Evolutionary conservation across 176 grass and related monocot genomes (phyloP).

Genomic region (Rhynchospora breviuscula): DNA sequence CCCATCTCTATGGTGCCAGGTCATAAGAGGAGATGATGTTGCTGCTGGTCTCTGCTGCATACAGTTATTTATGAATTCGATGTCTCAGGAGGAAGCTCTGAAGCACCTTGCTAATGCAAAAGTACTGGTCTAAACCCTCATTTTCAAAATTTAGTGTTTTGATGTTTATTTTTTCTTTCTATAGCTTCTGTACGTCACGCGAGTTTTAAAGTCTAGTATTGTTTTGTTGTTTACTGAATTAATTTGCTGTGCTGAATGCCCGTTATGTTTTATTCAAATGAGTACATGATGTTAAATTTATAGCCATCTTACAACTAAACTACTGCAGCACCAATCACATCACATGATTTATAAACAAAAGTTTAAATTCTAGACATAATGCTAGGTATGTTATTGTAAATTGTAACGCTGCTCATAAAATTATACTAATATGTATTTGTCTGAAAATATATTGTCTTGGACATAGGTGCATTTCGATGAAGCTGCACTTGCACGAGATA

Average conservation of each 20-base stretch:
- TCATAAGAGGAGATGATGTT: constrained; percentile 87
- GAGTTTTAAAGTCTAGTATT: background rate
- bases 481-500: constrained; percentile 73
- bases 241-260: constrained; percentile 4
- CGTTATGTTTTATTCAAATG: background rate
- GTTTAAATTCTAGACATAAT: background rate
- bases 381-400: background rate
- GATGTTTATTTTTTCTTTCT: background rate
- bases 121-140: constrained; percentile 29
- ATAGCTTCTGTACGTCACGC: background rate
- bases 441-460: constrained; percentile 26
- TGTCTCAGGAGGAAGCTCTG: constrained; percentile 88
- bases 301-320: background rate
- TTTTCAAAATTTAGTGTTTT: background rate
- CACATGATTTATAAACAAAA: background rate
- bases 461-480: constrained; percentile 92
- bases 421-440: background rate
- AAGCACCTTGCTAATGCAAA: constrained; percentile 86
- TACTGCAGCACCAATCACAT: background rate
- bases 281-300: background rate
- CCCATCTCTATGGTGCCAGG: constrained; percentile 33
- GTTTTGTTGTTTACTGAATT: background rate
- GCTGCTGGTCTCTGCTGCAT: constrained; percentile 94
- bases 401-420: background rate
- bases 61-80: constrained; percentile 85